Percentiles rank a stretch among this genome's conserved stretches.
Evolutionary conservation across 768 basidiomycete genomes (phyloP).

Genomic region (Phanerochaete sordida): DNA sequence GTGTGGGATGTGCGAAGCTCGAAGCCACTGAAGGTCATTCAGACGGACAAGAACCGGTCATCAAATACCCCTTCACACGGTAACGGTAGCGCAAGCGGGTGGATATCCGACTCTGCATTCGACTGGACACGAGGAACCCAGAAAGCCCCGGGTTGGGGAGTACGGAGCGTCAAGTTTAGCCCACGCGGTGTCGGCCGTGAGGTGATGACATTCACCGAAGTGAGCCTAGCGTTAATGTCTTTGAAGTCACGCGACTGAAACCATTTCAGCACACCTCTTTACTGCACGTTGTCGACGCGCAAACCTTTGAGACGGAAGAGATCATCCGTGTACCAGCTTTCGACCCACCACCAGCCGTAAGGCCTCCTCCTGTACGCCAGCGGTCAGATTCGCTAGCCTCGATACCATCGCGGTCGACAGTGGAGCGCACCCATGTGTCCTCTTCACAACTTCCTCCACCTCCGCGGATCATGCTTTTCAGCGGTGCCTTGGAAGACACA

Average conservation of each 20-base stretch:
- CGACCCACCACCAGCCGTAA: constrained; percentile 10
- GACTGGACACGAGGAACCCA: constrained; percentile 55
- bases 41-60: constrained; percentile 44
- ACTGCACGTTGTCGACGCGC: constrained; percentile 82
- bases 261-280: constrained; percentile 67
- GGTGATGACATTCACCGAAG: constrained; percentile 88
- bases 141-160: constrained; percentile 78
- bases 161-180: constrained; percentile 83
- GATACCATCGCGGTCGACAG: constrained; percentile 3
- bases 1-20: constrained; percentile 82
- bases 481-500: constrained; percentile 48
- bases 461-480: constrained; percentile 23
- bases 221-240: constrained; percentile 28
- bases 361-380: constrained; percentile 7
- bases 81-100: constrained; percentile 43
- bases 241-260: background rate
- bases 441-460: constrained; percentile 7
- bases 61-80: constrained; percentile 19
- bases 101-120: constrained; percentile 62
- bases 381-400: constrained; percentile 12
- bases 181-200: constrained; percentile 62
- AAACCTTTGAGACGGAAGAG: constrained; percentile 79
- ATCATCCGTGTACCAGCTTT: constrained; percentile 55
- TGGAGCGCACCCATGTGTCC: background rate
- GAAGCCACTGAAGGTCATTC: constrained; percentile 64